Base-by-base conservation (phyloP, 2,329 filamentous ascomycete species). In the Penicillium glabrum region DNA sequence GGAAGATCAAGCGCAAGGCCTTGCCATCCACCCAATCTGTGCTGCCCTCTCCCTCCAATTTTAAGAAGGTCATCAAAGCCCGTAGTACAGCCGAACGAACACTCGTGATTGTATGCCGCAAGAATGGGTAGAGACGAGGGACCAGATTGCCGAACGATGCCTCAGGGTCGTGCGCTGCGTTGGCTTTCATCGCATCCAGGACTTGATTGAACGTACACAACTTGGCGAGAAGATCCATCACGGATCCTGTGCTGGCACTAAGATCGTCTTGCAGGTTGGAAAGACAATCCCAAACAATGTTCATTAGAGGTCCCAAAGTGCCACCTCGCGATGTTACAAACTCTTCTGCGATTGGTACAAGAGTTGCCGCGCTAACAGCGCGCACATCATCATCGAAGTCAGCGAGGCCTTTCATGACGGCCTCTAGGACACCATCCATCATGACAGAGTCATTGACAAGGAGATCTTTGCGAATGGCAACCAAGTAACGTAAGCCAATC, bases 171-270 rank as follows among this genome's bases (percentile, higher is more conserved):
- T 89, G 83, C 8, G 86, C 86, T 8, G 93, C 93, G 54, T 96
- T 96, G 29, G 81, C 79, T 76, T 96, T 96, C 95, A 99, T 99
- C 14, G 93, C 90, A 59, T 93, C 87, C 31, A 99, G 79, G 8
- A 98, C 93, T 76, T 96, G 86, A 0, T 90, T 90, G 78, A 97
- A 99, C 61, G 92, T 89, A 78, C 95, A 99, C 2, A 99, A 85
- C 58, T 95, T 98, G 14, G 96, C 95, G 19, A 99, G 82, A 41
- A 99, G 84, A 73, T 99, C 96, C 96, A 99, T 99, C 53, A 99
- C 96, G 55, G 92, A 96, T 47, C 95, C 95, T 10, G 96, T 99
- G 72, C 95, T 98, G 4, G 95, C 95, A 72, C 93, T 98, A 19
- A 99, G 82, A 70, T 99, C 95, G 71, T 99, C 95, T 62, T 93